phyloP scores from a whole-genome alignment of 805 yeast species.

The Starmerella kuoi region DNA sequence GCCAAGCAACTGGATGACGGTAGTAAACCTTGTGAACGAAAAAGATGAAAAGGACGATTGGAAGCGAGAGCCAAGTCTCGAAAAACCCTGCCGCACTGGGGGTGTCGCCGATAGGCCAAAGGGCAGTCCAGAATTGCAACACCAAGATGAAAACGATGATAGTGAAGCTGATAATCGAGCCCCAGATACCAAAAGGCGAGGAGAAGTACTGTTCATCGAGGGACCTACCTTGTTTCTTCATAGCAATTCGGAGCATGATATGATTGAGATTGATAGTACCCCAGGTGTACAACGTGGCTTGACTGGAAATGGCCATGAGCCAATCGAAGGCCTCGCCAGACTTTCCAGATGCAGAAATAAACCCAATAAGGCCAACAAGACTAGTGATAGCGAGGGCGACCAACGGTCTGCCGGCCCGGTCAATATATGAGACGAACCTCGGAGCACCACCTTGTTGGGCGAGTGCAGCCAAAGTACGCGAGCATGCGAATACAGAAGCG shows the following conservation, averaged over 20 bases:
- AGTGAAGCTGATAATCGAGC: constrained; percentile 51
- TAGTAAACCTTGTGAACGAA: constrained; percentile 38
- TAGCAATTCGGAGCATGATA: constrained; percentile 39
- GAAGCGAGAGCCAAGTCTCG: constrained; percentile 41
- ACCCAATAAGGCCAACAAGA: constrained; percentile 44
- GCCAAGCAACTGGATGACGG: constrained; percentile 11
- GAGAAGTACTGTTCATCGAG: constrained; percentile 54
- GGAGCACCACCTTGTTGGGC: constrained; percentile 59
- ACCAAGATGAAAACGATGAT: constrained; percentile 49
- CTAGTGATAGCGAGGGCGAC: constrained; percentile 42
- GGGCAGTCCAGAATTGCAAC: constrained; percentile 72
- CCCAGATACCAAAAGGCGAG: constrained; percentile 55
- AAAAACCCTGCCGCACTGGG: constrained; percentile 36
- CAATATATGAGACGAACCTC: constrained; percentile 45
- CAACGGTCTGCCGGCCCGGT: constrained; percentile 61
- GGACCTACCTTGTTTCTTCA: constrained; percentile 51
- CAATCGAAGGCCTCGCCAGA: constrained; percentile 49
- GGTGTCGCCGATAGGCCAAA: constrained; percentile 46
- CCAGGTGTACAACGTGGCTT: constrained; percentile 55
- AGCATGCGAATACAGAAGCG: constrained; percentile 58
- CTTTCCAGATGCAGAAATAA: constrained; percentile 43
- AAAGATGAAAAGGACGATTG: constrained; percentile 34
- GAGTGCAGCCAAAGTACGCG: constrained; percentile 57
- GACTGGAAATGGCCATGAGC: constrained; percentile 53
- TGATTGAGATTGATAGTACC: constrained; percentile 47